phyloP scores from a whole-genome alignment of 75 land plant species.

The Ceratopteris richardii region DNA sequence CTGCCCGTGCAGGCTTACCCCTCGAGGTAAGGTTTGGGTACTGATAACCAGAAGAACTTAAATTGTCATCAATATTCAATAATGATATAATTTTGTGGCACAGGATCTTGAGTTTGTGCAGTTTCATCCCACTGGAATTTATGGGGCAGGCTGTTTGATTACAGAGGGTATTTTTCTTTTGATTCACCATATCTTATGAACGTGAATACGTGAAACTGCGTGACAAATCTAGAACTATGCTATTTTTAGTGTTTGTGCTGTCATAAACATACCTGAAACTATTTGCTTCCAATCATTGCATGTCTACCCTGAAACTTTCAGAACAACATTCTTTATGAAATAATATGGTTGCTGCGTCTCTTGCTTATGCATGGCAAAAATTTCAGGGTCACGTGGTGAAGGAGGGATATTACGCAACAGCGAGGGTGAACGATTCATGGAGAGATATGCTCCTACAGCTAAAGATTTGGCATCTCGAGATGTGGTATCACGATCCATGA shows the following conservation, averaged over 20 bases:
- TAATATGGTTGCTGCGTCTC: too few relatives aligned
- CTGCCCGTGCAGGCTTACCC: constrained; percentile 91
- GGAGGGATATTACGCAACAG: constrained; percentile 98
- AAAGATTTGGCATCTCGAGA: constrained; percentile 99
- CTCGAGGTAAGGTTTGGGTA: constrained; percentile 47
- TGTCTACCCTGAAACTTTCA: too few relatives aligned
- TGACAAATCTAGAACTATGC: too few relatives aligned
- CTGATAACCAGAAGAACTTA: too few relatives aligned
- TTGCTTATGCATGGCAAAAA: too few relatives aligned
- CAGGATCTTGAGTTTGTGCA: constrained; percentile 99
- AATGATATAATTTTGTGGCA: constrained; percentile 2
- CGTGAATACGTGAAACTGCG: too few relatives aligned
- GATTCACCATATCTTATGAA: background rate
- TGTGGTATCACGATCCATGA: constrained; percentile 99
- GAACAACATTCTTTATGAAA: too few relatives aligned
- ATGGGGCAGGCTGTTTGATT: constrained; percentile 98
- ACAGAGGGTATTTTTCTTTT: constrained; percentile 77
- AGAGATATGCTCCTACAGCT: constrained; percentile 96
- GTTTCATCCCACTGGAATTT: constrained; percentile 97
- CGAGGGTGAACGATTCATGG: constrained; percentile 99
- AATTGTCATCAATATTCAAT: too few relatives aligned
- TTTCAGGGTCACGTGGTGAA: constrained; percentile 93
- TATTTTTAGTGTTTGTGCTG: too few relatives aligned
- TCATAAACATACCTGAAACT: too few relatives aligned
- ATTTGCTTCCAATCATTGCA: too few relatives aligned